Base-by-base conservation (phyloP, 2,329 filamentous ascomycete genomes). In the Scytalidium lignicola region DNA sequence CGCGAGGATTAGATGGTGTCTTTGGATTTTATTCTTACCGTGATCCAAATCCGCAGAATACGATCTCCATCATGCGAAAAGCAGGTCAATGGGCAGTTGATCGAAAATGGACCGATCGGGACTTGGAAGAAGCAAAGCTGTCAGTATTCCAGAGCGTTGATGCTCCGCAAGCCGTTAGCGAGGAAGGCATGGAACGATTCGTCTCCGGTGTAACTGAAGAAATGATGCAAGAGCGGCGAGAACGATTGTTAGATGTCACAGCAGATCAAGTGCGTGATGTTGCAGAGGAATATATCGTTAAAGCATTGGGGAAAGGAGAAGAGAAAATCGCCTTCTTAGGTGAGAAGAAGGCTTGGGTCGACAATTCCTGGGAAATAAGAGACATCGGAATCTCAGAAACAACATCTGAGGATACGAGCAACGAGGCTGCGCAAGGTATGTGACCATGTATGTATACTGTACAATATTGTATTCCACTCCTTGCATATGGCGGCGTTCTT, bases 1-100 rank as follows among this genome's bases (percentile, higher is more conserved):
- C 87, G 41, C 83, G 84, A 20, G 81, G 86, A 0, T 72, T 96
- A 7, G 86, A 89, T 57, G 92, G 91, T 20, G 68, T 95, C 1
- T 97, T 99, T 59, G 90, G 90, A 15, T 95, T 96, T 72, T 96
- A 95, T 71, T 92, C 88, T 41, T 99, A 99, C 75, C 88, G 93
- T 46, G 93, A 99, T 65, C 93, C 93, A 2, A 96, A 97, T 65
- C 92, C 93, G 0, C 76, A 85, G 54, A 96, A 96, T 68, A 92
- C 90, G 0, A 73, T 97, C 56, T 81, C 79, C 49, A 88, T 96
- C 52, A 95, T 96, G 83, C 75, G 79, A 26, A 85, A 86, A 49
- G 88, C 90, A 1, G 93, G 92, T 1, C 73, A 78, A 20, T 96
- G 90, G 83, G 93, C 91, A 0, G 76, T 83, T 10, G 85, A 95